A percentile compares a stretch with the other conserved stretches of the same genome.
These are phyloP conservation scores for Pseudogymnoascus sp. DNA, from an alignment of 2,329 filamentous ascomycete species.

Conservation along the genomic window DNA sequence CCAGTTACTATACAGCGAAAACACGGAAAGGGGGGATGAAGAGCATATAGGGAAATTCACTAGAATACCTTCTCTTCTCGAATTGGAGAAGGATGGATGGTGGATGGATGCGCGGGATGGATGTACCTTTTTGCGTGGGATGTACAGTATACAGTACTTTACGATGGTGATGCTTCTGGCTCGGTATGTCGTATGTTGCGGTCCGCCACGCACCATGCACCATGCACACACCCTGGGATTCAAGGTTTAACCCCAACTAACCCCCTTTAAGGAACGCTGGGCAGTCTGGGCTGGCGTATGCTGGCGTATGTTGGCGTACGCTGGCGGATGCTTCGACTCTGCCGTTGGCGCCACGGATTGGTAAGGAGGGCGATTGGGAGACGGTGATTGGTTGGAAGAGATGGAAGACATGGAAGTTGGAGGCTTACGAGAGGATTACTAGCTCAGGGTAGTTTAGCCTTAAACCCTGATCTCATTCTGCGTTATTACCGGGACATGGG, in stretches of 20 bases:
- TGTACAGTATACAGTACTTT: neutral
- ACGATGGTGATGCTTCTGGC: too few relatives aligned
- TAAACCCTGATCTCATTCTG: neutral
- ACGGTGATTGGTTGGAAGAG: neutral
- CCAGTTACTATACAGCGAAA: too few relatives aligned
- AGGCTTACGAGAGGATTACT: neutral
- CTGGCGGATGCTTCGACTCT: too few relatives aligned
- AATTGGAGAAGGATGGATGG: neutral
- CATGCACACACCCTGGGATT: too few relatives aligned
- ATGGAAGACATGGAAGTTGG: too few relatives aligned
- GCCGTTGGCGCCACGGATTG: neutral
- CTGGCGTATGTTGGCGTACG: too few relatives aligned
- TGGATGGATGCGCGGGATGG: neutral
- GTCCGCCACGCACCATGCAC: neutral
- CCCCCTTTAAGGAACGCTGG: neutral
- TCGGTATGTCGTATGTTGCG: neutral
- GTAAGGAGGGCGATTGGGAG: neutral
- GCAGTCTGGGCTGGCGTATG: too few relatives aligned
- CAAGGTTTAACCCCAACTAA: too few relatives aligned
- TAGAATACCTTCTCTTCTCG: neutral
- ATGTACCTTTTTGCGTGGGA: neutral
- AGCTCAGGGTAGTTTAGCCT: neutral
- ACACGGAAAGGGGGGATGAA: neutral
- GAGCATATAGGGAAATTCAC: neutral
- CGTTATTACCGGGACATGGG: neutral